Conservation (phyloP, 768 basidiomycete species). For the Hericium alpestre region DNA sequence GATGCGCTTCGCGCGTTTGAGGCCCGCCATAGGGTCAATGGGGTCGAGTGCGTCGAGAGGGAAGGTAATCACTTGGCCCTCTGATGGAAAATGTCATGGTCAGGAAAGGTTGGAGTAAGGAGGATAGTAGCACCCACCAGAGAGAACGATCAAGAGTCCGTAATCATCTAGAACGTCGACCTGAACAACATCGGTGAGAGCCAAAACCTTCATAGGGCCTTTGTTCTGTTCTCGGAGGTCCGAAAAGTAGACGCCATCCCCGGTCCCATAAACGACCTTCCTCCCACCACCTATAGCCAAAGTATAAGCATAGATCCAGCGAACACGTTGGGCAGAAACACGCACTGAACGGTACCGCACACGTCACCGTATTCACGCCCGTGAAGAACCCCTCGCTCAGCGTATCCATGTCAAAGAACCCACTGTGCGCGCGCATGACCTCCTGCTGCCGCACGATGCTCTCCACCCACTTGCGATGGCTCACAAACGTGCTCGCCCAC, state of each 20-base stretch:
- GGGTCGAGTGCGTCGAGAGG: constrained; percentile 88
- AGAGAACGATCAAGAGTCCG: constrained; percentile 92
- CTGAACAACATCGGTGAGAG: constrained; percentile 82
- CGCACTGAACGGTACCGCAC: constrained; percentile 82
- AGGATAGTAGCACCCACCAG: constrained; percentile 41
- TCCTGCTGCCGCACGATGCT: constrained; percentile 85
- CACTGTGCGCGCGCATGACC: constrained; percentile 68
- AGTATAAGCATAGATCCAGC: neutral
- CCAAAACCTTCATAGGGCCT: constrained; percentile 85
- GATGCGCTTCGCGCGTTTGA: constrained; percentile 91
- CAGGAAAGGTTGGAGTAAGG: neutral
- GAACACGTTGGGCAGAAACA: constrained; percentile 13
- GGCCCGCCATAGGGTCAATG: constrained; percentile 78
- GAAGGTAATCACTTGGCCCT: constrained; percentile 93
- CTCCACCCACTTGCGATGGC: constrained; percentile 92
- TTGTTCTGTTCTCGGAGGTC: constrained; percentile 67
- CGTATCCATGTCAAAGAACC: constrained; percentile 75
- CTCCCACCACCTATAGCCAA: constrained; percentile 56
- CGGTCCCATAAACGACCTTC: constrained; percentile 90
- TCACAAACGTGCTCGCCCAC: constrained; percentile 78
- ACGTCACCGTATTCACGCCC: constrained; percentile 72
- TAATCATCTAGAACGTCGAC: constrained; percentile 96
- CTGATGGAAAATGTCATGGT: constrained; percentile 29
- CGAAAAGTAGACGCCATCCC: constrained; percentile 92
- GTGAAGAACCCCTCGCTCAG: constrained; percentile 85